Conservation (phyloP, 169 alveolate species). For the Eimeria tenella region DNA sequence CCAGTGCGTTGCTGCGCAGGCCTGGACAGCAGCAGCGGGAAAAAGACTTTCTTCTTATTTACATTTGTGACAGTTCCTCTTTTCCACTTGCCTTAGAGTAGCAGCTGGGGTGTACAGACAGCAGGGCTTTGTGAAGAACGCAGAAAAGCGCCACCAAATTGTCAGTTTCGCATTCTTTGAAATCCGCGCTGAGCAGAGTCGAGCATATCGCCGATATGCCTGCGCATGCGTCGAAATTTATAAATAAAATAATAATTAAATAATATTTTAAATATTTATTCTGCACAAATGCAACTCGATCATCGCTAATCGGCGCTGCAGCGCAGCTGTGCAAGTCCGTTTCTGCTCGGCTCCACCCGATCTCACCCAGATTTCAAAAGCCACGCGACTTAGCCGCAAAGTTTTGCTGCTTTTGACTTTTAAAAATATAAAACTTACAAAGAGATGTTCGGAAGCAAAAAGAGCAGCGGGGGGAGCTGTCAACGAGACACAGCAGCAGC, state of each 20-base stretch:
- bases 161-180: background rate
- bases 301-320: too few relatives aligned
- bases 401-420: too few relatives aligned
- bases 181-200: background rate
- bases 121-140: slow-evolving; percentile 6
- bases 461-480: background rate
- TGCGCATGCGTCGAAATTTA: background rate
- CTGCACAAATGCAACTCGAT: too few relatives aligned
- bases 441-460: background rate
- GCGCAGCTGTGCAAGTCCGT: too few relatives aligned
- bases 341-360: too few relatives aligned
- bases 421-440: too few relatives aligned
- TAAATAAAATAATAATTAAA: too few relatives aligned
- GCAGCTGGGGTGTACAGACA: background rate
- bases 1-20: background rate
- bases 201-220: background rate
- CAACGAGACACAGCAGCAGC: background rate
- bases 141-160: background rate
- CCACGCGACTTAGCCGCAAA: too few relatives aligned
- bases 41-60: background rate
- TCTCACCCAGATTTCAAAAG: too few relatives aligned
- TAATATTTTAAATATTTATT: too few relatives aligned
- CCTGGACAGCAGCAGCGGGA: background rate
- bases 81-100: background rate
- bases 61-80: background rate